Evolutionary conservation across 306 rosid species (phyloP), one percentile per base, ranked within the genome.

Genomic region (Pachyrhizus erosus): DNA sequence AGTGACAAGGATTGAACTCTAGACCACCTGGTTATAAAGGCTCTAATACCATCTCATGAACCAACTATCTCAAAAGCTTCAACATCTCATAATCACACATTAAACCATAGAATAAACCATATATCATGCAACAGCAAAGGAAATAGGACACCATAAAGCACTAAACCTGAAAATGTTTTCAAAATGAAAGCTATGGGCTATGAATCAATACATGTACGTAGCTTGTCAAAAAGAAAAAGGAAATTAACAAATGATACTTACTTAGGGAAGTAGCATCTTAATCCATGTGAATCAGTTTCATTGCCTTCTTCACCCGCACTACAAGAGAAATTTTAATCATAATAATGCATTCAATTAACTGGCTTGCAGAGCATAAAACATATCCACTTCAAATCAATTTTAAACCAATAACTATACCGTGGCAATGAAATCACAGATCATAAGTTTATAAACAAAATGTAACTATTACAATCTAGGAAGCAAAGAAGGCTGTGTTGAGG

Each of bases 221-320:
- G 24, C 82, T 49, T 33, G 81, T 20, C 11, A 27, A 67, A 72
- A 64, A 62, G 55, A 42, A 54, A 70, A 62, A 37, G 61, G 73
- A 78, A 65, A 75, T 31, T 24, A 71, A 80, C 51, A 74, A 75
- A 80, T 45, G 71, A 75, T 39, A 77, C 86, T 79, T 70, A 90
- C 98, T 73, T 83, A 5, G 97, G 98, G 83, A 95, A 88, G 90
- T 91, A 92, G 77, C 27, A 83, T 83, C 89, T 86, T 82, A 31
- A 82, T 55, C 86, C 88, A 75, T 17, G 78, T 14, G 86, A 80
- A 82, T 85, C 70, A 51, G 83, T 89, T 61, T 34, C 95, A 45
- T 82, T 83, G 20, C 82, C 90, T 72, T 85, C 90, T 51, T 81
- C 57, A 57, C 77, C 88, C 80, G 23, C 48, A 67, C 92, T 88